Base-by-base conservation (phyloP, 768 basidiomycete genomes). In the Leccinum longicurvipes region DNA sequence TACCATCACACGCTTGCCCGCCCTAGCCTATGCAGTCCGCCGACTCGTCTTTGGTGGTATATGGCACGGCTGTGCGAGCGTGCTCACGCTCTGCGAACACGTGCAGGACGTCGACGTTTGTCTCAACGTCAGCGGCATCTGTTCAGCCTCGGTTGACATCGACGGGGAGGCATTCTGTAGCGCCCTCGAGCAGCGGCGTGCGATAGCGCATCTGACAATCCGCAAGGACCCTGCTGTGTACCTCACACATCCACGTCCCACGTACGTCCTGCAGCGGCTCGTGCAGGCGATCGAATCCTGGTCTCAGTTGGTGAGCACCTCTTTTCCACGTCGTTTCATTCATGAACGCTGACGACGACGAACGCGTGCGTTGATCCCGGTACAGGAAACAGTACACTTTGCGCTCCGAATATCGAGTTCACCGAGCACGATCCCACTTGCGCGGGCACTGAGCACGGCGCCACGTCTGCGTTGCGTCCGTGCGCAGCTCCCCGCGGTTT, bases 401-500 rank as follows among this genome's bases (percentile, higher is more conserved):
- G 79, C 80, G 32, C 80, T 86, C 67, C 78, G 82, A 34, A 74
- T 85, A 36, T 80, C 82, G 2, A 77, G 82, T 55, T 63, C 63
- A 42, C 59, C 63, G 2, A 48, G 47, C 2, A 61, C 67, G 3
- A 55, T 67, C 6, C 56, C 63, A 12, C 77, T 64, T 57, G 72
- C 74, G 19, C 56, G 61, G 2, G 76, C 81, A 19, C 67, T 75
- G 10, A 72, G 76, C 0, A 74, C 70, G 1, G 70, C 76, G 5
- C 77, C 77, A 21, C 61, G 70, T 11, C 72, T 87, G 6, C 79
- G 75, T 59, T 76, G 73, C 2, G 74, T 87, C 51, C 71, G 75
- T 54, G 81, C 85, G 0, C 75, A 79, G 45, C 71, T 85, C 6
- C 85, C 85, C 2, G 75, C 78, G 4, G 71, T 84, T 0, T 86